These are phyloP conservation scores for Boletus pseudo-olivaceus DNA, from an alignment of 768 basidiomycete genomes.

Conservation along the genomic window DNA sequence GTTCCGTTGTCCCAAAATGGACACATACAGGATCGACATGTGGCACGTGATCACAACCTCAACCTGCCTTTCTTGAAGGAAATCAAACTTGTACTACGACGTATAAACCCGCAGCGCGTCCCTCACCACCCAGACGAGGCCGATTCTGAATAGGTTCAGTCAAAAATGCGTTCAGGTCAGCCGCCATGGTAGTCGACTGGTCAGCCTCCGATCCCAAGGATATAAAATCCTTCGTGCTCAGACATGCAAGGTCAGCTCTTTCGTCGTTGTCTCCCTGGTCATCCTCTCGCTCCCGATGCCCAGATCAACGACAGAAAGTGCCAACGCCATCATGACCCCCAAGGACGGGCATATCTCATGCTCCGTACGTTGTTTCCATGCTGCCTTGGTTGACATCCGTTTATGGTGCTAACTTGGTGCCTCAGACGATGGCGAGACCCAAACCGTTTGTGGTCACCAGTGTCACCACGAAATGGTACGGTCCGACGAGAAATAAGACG, in stretches of 20 bases:
- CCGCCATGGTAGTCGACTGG: neutral
- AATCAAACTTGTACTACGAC: neutral
- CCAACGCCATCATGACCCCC: neutral
- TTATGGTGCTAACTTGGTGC: neutral
- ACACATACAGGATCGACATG: conserved; percentile 4
- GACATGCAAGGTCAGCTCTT: neutral
- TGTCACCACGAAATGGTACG: neutral
- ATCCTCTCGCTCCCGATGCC: neutral
- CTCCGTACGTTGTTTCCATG: conserved; percentile 1
- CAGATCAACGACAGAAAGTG: neutral
- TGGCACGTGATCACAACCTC: conserved; percentile 4
- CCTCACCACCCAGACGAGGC: neutral
- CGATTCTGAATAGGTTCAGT: neutral
- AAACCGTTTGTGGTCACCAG: conserved; percentile 15
- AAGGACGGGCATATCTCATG: neutral
- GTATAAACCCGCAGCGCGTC: neutral
- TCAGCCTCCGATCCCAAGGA: neutral
- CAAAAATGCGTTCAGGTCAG: neutral
- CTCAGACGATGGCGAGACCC: neutral
- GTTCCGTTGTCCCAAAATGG: neutral
- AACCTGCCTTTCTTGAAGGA: too few relatives aligned
- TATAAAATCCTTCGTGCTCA: neutral
- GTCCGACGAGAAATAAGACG: neutral
- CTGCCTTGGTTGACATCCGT: too few relatives aligned
- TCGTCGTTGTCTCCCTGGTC: neutral